phyloP scores from a whole-genome alignment of 1,139 yeast genomes.

The Taphrina betulina region DNA sequence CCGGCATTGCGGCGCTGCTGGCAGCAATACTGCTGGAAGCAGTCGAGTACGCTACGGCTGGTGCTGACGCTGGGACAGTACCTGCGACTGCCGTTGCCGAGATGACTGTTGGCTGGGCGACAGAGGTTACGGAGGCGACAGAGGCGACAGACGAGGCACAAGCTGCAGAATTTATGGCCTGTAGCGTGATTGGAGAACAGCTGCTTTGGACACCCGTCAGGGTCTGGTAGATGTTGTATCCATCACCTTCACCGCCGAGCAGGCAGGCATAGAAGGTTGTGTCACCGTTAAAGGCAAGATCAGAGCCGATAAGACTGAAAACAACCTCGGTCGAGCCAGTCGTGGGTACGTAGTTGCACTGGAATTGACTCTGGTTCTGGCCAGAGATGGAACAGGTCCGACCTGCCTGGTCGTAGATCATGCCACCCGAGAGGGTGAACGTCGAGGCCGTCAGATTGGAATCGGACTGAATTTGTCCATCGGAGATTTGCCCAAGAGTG shows the following conservation, averaged over 20 bases:
- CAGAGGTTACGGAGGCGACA: neutral
- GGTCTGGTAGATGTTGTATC: constrained; percentile 22
- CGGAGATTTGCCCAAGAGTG: constrained; percentile 21
- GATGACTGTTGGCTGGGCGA: neutral
- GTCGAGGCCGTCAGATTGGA: constrained; percentile 10
- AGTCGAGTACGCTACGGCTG: neutral
- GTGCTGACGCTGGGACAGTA: neutral
- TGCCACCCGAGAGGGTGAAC: constrained; percentile 17
- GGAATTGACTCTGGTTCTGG: constrained; percentile 22
- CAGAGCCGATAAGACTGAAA: neutral
- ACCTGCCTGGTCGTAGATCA: constrained; percentile 22
- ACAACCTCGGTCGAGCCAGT: constrained; percentile 6
- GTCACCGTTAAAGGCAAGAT: constrained; percentile 15
- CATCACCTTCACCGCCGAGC: neutral
- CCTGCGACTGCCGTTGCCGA: neutral
- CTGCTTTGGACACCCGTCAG: constrained; percentile 8
- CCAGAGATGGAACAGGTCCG: constrained; percentile 20
- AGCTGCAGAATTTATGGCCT: neutral
- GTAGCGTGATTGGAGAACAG: constrained; percentile 9
- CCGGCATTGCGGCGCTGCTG: neutral
- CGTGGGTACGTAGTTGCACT: constrained; percentile 18
- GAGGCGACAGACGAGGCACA: neutral
- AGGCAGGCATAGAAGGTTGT: constrained; percentile 17
- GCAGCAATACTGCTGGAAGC: neutral
- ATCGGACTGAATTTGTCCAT: constrained; percentile 16